A percentile compares a stretch with the other conserved stretches of the same genome.
These are phyloP conservation scores for Catharanthus roseus DNA, from an alignment of 257 asterid genomes.

Conservation along the genomic window DNA sequence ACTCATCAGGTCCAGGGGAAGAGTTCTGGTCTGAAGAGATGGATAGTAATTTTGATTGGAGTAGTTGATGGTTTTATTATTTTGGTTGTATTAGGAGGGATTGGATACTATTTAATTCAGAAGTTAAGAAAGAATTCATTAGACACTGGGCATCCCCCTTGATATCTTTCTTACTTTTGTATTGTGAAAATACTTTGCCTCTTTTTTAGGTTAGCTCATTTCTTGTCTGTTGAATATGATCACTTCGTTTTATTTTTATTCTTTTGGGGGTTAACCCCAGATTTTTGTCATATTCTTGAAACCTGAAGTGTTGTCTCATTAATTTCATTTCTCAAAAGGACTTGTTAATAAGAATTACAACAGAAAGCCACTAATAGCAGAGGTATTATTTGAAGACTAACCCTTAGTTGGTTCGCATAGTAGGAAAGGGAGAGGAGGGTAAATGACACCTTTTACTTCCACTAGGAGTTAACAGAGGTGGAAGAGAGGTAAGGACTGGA, in stretches of 20 bases:
- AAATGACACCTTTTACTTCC: no score
- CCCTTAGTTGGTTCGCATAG: no score
- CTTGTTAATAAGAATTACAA: not conserved
- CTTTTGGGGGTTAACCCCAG: no score
- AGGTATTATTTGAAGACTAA: not conserved
- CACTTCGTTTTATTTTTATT: no score
- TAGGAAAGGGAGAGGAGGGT: no score
- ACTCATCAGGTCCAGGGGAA: constrained; percentile 26
- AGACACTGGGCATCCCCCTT: constrained; percentile 9
- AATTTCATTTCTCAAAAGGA: not conserved
- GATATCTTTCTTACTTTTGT: not conserved
- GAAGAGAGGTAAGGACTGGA: no score
- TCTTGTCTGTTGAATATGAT: not conserved
- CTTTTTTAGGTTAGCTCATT: not conserved
- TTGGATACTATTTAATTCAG: constrained; percentile 46
- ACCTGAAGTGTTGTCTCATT: not conserved
- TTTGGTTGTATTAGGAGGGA: constrained; percentile 50
- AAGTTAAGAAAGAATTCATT: constrained; percentile 36
- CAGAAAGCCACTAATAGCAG: not conserved
- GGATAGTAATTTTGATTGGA: constrained; percentile 54
- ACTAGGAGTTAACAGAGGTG: no score
- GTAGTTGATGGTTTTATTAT: constrained; percentile 67
- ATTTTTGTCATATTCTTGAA: not conserved
- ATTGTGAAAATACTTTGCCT: not conserved
- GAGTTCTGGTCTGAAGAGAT: constrained; percentile 50